phyloP scores from a whole-genome alignment of 345 rosid species.

The Combretum micranthum region DNA sequence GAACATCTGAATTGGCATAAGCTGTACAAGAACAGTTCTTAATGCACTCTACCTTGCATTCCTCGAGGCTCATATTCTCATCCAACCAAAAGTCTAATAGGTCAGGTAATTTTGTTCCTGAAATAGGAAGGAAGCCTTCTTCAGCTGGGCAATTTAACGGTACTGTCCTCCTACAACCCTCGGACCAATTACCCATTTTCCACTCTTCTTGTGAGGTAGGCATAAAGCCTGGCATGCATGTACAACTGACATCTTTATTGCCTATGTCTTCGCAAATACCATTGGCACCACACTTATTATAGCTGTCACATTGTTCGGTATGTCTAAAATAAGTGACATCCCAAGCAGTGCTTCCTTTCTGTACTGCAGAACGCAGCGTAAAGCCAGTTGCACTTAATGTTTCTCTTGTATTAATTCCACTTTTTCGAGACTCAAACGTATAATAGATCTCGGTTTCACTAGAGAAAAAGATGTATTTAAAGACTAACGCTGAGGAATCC shows the following conservation, averaged over 20 bases:
- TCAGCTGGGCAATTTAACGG: constrained; percentile 2
- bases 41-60: constrained; percentile 16
- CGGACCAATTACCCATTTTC: constrained; percentile 16
- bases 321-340: background rate
- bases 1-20: constrained; percentile 15
- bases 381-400: background rate
- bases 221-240: constrained; percentile 30
- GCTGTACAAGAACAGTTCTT: constrained; percentile 27
- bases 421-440: constrained; percentile 4
- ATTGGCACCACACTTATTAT: background rate
- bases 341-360: constrained; percentile 1
- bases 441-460: constrained; percentile 13
- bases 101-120: constrained; percentile 15
- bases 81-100: constrained; percentile 17
- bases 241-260: background rate
- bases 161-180: constrained; percentile 8
- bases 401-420: background rate
- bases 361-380: background rate
- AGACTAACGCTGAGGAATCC: constrained; percentile 4
- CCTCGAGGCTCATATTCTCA: constrained; percentile 9
- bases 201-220: constrained; percentile 21
- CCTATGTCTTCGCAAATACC: background rate
- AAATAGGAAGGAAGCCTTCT: constrained; percentile 8
- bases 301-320: background rate
- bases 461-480: constrained; percentile 8